Percentiles rank a stretch among this genome's conserved stretches.
Conservation (phyloP, 2,329 filamentous ascomycete species). For the Penicillium janthinellum region DNA sequence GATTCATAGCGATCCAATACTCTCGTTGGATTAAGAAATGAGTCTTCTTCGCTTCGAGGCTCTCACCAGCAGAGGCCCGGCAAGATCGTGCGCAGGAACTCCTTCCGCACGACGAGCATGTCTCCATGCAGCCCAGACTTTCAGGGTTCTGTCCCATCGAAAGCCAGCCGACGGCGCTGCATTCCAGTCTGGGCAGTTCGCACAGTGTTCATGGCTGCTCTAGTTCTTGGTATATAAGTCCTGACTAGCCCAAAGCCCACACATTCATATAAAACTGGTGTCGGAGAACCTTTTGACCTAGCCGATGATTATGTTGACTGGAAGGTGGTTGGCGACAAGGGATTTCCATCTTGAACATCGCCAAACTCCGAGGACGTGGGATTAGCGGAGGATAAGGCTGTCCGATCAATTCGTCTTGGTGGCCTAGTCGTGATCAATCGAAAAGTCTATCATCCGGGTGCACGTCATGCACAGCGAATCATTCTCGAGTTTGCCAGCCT, state of each 20-base stretch:
- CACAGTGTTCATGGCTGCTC: constrained; percentile 12
- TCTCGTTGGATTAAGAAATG: not conserved
- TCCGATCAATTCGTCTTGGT: constrained; percentile 10
- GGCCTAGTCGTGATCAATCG: constrained; percentile 11
- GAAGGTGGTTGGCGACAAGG: constrained; percentile 7
- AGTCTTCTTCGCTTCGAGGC: constrained; percentile 5
- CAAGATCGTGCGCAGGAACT: constrained; percentile 13
- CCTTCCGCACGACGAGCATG: constrained; percentile 10
- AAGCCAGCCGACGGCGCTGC: constrained; percentile 18
- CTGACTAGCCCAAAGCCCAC: not conserved
- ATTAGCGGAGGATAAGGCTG: not conserved
- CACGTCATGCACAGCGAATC: constrained; percentile 13
- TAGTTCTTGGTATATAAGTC: constrained; percentile 13
- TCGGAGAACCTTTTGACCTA: constrained; percentile 1
- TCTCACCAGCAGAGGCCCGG: constrained; percentile 10
- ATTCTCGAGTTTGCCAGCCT: constrained; percentile 13
- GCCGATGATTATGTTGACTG: constrained; percentile 7
- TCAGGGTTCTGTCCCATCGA: constrained; percentile 11
- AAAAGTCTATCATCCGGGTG: constrained; percentile 3
- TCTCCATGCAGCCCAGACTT: constrained; percentile 11
- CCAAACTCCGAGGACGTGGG: not conserved
- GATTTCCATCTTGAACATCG: not conserved
- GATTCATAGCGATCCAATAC: not conserved
- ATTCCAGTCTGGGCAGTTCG: constrained; percentile 16
- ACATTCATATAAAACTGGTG: not conserved